These are phyloP conservation scores for Saccharum spontaneum DNA, from an alignment of 176 grass and related monocot genomes.

Conservation along the genomic window DNA sequence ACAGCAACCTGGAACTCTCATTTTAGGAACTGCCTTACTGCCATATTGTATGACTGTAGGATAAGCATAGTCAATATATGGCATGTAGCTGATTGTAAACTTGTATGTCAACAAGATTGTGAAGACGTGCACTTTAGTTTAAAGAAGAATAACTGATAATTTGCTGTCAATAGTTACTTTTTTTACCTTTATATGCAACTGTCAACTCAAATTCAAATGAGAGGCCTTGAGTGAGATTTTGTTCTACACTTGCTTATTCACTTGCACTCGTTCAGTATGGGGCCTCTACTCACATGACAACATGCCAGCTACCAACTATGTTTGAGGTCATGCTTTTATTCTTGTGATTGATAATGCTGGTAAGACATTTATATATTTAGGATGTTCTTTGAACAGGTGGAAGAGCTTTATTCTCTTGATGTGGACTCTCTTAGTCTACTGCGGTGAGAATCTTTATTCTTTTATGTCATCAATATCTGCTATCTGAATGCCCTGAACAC, in stretches of 20 bases:
- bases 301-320: not conserved
- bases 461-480: not conserved
- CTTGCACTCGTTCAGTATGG: not conserved
- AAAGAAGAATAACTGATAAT: not conserved
- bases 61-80: constrained; percentile 5
- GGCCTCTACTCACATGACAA: not conserved
- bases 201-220: not conserved
- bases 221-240: not conserved
- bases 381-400: constrained; percentile 59
- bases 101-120: not conserved
- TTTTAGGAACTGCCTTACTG: not conserved
- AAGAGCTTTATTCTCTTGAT: constrained; percentile 93
- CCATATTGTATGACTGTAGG: not conserved
- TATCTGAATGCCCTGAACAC: constrained; percentile 4
- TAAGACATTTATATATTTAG: not conserved
- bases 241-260: constrained; percentile 5
- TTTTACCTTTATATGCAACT: constrained; percentile 9
- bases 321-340: not conserved
- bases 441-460: constrained; percentile 39
- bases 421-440: constrained; percentile 78
- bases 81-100: not conserved
- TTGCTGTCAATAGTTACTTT: not conserved
- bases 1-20: not conserved
- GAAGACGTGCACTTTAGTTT: not conserved
- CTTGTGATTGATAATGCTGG: not conserved